A percentile compares a stretch with the other conserved stretches of the same genome.
Conservation (phyloP, 495 filamentous ascomycete genomes). For the Parachaetomium inaequale region DNA sequence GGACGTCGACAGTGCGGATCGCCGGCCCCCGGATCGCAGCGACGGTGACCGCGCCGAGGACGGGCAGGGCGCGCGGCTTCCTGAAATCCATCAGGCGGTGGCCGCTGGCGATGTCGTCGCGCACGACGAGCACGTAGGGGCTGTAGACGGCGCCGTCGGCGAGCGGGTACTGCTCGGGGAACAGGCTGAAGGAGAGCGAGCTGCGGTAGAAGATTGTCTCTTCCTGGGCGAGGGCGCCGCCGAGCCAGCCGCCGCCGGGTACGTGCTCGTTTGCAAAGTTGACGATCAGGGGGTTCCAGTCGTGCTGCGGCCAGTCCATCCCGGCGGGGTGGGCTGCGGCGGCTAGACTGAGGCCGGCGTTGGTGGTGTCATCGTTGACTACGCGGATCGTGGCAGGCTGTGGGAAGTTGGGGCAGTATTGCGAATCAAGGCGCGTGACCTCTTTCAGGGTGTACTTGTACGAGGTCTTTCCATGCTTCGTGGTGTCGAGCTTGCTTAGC, state of each 20-base stretch:
- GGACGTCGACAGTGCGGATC: background rate
- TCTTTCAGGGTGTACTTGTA: no score
- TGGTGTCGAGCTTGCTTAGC: no score
- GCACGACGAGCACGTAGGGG: conserved; percentile 54
- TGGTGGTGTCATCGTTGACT: no score
- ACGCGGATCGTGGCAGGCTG: no score
- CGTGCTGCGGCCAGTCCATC: no score
- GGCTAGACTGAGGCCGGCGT: no score
- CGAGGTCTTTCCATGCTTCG: no score
- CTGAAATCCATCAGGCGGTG: conserved; percentile 38
- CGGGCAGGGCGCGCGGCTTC: background rate
- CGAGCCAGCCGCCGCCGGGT: conserved; percentile 54
- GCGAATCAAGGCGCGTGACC: no score
- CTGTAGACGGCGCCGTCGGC: conserved; percentile 48
- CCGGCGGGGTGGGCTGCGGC: no score
- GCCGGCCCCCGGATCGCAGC: background rate
- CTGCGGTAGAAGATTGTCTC: conserved; percentile 61
- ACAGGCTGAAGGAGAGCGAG: conserved; percentile 51
- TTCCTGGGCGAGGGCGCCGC: conserved; percentile 57
- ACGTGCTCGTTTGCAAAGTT: conserved; percentile 54
- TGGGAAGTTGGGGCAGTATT: no score
- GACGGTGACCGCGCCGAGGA: background rate
- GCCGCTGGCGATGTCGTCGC: conserved; percentile 37
- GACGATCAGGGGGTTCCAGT: conserved; percentile 36
- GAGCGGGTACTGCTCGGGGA: conserved; percentile 49